Percentiles rank a stretch among this genome's conserved stretches.
phyloP scores from a whole-genome alignment of 345 rosid species.

The Eucalyptus melliodora region DNA sequence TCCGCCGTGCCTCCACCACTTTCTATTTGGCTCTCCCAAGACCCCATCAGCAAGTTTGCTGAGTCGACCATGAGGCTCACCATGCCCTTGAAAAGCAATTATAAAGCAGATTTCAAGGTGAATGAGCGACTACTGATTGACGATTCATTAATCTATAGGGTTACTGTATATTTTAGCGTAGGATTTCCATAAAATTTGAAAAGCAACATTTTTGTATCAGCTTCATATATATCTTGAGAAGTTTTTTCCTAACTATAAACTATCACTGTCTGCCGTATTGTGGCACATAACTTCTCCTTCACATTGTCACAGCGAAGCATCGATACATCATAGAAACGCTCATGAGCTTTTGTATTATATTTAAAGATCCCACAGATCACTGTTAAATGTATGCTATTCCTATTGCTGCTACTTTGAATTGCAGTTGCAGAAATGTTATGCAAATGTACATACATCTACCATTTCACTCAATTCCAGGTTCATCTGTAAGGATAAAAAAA shows the following conservation, averaged over 20 bases:
- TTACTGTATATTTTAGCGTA: neutral
- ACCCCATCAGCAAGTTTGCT: neutral
- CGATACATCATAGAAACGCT: neutral
- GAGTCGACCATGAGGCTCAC: conserved; percentile 22
- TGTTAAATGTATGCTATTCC: neutral
- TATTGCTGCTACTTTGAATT: neutral
- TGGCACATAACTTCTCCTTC: neutral
- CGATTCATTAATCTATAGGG: neutral
- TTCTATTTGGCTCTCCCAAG: conserved; percentile 19
- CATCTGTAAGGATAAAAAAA: neutral
- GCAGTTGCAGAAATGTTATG: neutral
- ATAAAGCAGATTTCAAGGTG: neutral
- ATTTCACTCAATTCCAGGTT: neutral
- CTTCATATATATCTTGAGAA: neutral
- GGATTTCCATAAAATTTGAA: neutral
- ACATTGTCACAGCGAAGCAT: neutral
- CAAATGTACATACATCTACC: neutral
- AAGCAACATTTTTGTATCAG: neutral
- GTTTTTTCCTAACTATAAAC: neutral
- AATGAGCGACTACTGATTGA: neutral
- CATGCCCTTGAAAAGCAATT: conserved; percentile 18
- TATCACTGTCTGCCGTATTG: neutral
- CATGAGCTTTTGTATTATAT: neutral
- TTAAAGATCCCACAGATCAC: neutral
- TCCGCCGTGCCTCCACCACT: neutral